These are phyloP conservation scores for Pelargonium australe DNA, from an alignment of 441 rosid species.

Conservation along the genomic window DNA sequence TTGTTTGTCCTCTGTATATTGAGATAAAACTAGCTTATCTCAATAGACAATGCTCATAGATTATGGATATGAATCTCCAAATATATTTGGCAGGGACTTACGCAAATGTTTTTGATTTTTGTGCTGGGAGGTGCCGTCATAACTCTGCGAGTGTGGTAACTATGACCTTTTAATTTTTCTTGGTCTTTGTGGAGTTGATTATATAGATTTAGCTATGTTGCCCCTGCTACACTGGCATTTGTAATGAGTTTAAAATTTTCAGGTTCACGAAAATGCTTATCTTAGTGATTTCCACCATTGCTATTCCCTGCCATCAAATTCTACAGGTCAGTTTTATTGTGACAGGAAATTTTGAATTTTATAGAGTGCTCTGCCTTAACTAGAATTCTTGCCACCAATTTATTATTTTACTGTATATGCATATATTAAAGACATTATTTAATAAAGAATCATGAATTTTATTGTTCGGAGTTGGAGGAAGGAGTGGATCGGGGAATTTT, in stretches of 20 bases:
- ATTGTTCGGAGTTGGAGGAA: not conserved
- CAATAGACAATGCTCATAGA: not conserved
- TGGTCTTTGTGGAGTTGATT: not conserved
- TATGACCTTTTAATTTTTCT: not conserved
- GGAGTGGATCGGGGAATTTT: not conserved
- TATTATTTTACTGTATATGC: not conserved
- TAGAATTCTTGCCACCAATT: no score
- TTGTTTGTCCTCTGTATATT: not conserved
- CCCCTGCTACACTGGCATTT: constrained; percentile 12
- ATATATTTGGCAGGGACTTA: constrained; percentile 48
- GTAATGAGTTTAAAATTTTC: constrained; percentile 25
- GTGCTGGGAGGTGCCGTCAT: constrained; percentile 95
- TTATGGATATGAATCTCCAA: not conserved
- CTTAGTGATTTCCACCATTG: constrained; percentile 88
- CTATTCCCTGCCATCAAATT: constrained; percentile 69
- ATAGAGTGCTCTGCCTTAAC: not conserved
- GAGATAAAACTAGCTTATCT: not conserved
- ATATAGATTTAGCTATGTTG: not conserved
- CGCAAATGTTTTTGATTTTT: constrained; percentile 68
- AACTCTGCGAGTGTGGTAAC: constrained; percentile 75
- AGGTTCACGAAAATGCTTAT: constrained; percentile 97
- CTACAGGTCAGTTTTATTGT: constrained; percentile 43
- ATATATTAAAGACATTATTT: not conserved
- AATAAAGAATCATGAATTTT: not conserved
- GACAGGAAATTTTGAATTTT: not conserved